Percentiles rank a stretch among this genome's conserved stretches.
Conservation (phyloP, 1,139 yeast genomes). For the Taphrina deformans region DNA sequence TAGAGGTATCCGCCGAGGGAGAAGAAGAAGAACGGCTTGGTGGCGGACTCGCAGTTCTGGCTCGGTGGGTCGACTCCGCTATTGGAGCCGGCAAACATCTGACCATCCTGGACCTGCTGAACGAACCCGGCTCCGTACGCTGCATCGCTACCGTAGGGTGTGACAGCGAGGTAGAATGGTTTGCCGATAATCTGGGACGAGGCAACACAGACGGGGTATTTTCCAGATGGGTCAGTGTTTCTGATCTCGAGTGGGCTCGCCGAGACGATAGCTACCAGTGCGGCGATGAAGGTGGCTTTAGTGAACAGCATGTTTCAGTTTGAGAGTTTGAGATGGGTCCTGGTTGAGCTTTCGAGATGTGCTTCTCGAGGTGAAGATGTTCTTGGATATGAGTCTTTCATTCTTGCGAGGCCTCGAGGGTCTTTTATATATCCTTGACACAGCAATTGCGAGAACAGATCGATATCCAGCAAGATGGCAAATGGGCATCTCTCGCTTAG, state of each 20-base stretch:
- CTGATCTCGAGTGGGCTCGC: constrained; percentile 28
- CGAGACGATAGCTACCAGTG: constrained; percentile 17
- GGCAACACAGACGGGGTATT: constrained; percentile 21
- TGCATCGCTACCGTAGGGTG: constrained; percentile 20
- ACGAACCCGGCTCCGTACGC: constrained; percentile 26
- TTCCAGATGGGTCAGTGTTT: constrained; percentile 22
- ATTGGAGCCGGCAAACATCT: constrained; percentile 16
- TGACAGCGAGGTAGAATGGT: constrained; percentile 23
- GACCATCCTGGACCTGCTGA: constrained; percentile 27
- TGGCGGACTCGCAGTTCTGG: constrained; percentile 13
- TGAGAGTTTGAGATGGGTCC: neutral
- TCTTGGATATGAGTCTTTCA: neutral
- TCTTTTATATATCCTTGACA: neutral
- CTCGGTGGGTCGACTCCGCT: constrained; percentile 20
- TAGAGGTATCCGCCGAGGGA: constrained; percentile 19
- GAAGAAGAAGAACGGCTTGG: constrained; percentile 33
- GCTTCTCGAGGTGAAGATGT: neutral
- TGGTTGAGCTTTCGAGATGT: neutral
- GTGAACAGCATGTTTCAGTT: constrained; percentile 3
- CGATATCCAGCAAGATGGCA: neutral
- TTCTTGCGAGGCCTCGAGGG: neutral
- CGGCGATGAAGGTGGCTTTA: constrained; percentile 10
- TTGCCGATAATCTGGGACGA: neutral
- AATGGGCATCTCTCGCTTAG: neutral
- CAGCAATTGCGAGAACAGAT: neutral